phyloP scores from a whole-genome alignment of 305 asterid genomes.

The Fraxinus sp. region DNA sequence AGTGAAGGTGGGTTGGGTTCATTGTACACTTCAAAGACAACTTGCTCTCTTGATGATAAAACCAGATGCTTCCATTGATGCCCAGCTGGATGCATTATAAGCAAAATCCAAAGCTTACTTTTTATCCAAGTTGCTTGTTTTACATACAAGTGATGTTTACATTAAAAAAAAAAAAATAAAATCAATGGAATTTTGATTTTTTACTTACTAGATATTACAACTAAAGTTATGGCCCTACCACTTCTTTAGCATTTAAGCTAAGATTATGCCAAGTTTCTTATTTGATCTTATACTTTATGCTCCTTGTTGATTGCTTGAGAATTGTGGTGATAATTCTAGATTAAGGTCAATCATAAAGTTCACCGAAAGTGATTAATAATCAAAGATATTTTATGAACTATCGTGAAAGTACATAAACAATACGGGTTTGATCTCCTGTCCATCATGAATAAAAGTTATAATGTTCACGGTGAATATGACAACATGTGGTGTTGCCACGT shows the following conservation, averaged over 20 bases:
- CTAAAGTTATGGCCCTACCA: background rate
- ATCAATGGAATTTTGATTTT: background rate
- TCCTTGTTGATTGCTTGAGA: background rate
- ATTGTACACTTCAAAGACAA: background rate
- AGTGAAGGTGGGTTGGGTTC: background rate
- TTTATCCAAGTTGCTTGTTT: background rate
- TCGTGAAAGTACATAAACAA: background rate
- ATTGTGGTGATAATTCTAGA: background rate
- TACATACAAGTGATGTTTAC: background rate
- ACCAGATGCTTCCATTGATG: background rate
- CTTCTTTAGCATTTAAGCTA: background rate
- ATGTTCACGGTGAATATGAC: too few species aligned
- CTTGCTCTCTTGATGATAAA: background rate
- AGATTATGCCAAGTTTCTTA: conserved; percentile 1
- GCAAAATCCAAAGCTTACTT: background rate
- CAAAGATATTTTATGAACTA: too few species aligned
- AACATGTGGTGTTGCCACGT: too few species aligned
- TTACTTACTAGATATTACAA: background rate
- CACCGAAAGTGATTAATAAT: background rate
- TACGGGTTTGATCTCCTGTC: too few species aligned
- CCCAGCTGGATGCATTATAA: background rate
- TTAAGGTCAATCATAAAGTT: background rate
- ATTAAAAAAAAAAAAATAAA: background rate
- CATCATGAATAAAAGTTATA: too few species aligned
- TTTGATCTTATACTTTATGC: background rate